Base-by-base conservation (phyloP, 1,284 basidiomycete species). In the Cutaneotrichosporon arboriforme region DNA sequence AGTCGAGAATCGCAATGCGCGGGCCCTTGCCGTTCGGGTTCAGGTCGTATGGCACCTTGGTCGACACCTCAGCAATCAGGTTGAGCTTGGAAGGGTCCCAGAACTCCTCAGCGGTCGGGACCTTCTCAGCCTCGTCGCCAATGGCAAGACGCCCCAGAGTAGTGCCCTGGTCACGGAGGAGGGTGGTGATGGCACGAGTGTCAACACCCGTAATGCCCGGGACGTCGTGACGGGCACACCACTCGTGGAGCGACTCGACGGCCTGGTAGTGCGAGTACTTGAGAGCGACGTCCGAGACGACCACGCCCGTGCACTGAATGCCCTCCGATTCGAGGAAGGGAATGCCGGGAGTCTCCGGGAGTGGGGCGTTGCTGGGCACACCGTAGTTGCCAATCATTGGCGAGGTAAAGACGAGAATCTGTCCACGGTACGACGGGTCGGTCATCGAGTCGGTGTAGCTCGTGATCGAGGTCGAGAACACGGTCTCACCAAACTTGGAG, bases 401-500 rank as follows among this genome's bases (percentile, higher is more conserved):
- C 4, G 93, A 89, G 23, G 94, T 98, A 78, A 99, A 99, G 55
- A 97, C 92, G 58, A 99, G 83, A 65, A 98, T 91, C 77, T 99
- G 96, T 50, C 91, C 88, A 35, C 90, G 88, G 77, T 99, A 98
- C 9, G 96, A 98, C 7, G 94, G 94, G 73, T 99, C 94, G 43
- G 94, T 99, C 90, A 99, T 96, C 14, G 92, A 97, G 77, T 99
- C 96, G 51, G 93, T 97, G 77, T 99, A 98, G 51, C 91, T 96
- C 8, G 96, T 99, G 74, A 98, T 98, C 49, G 90, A 93, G 34
- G 94, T 99, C 21, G 91, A 94, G 77, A 99, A 99, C 26, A 99
- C 94, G 3, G 94, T 96, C 79, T 99, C 94, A 58, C 96, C 96
- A 77, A 84, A 98, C 54, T 86, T 84, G 68, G 88, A 92, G 68